Base-by-base conservation (phyloP, 495 filamentous ascomycete species). In the Hyaloscypha variabilis region DNA sequence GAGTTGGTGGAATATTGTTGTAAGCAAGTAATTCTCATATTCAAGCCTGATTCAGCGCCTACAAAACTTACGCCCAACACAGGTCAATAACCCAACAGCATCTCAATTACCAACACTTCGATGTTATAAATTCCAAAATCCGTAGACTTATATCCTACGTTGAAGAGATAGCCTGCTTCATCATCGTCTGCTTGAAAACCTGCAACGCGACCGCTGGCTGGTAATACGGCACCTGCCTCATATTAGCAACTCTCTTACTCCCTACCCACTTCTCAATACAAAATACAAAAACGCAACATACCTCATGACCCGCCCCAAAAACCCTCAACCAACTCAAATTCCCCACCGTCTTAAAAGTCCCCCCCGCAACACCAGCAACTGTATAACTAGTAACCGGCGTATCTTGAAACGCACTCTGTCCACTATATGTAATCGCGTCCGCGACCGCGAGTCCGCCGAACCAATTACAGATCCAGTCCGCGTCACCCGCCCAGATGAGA, bases 381-480 rank as follows among this genome's bases (percentile, higher is more conserved):
- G 75, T 85, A 69, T 86, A 86, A 13, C 76, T 67, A 21, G 60
- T 69, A 26, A 85, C 58, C 0, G 72, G 39, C 42, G 74, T 74
- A 42, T 69, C 61, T 10, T 69, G 67, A 68, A 86, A 87, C 2
- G 75, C 65, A 2, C 72, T 57, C 17, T 73, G 65, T 8, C 78
- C 78, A 2, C 67, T 17, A 60, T 77, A 85, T 31, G 68, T 39
- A 21, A 84, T 72, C 0, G 75, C 74, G 46, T 86, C 75, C 23
- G 81, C 83, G 25, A 77, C 79, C 0, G 64, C 74, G 10, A 78
- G 71, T 13, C 64, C 74, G 28, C 84, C 84, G 34, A 78, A 71
- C 79, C 81, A 85, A 72, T 87, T 86, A 68, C 81, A 86, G 66
- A 85, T 83, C 75, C 77, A 86, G 69, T 86, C 84, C 11, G 80